Evolutionary conservation across 331 rosid genomes (phyloP).

Genomic region (Prunus yedoensis): DNA sequence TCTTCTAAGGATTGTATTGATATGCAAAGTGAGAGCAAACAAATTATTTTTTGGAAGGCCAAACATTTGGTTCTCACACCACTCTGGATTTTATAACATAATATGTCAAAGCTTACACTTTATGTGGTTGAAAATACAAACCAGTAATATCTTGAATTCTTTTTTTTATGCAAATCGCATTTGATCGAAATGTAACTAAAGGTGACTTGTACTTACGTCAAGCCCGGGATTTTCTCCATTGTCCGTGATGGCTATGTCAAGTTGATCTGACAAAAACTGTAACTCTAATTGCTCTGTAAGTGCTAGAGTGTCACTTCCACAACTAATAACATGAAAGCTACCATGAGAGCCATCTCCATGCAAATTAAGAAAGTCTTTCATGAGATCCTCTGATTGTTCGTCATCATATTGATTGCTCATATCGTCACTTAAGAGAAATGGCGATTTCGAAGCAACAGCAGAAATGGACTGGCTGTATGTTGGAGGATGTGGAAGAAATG

Average conservation of each 20-base stretch:
- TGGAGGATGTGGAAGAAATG: conserved; percentile 45
- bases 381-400: conserved; percentile 31
- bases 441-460: conserved; percentile 24
- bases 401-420: conserved; percentile 21
- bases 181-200: neutral
- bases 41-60: neutral
- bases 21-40: neutral
- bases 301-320: conserved; percentile 26
- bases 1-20: neutral
- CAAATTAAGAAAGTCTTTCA: conserved; percentile 36
- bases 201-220: conserved; percentile 32
- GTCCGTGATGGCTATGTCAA: conserved; percentile 42
- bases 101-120: neutral
- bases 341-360: conserved; percentile 27
- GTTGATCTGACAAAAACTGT: conserved; percentile 40
- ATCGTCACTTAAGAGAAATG: conserved; percentile 21
- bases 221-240: conserved; percentile 41
- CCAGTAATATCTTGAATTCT: neutral
- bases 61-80: neutral
- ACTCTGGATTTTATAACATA: neutral
- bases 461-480: conserved; percentile 28
- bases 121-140: neutral
- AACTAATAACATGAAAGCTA: conserved; percentile 23
- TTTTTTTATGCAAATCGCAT: neutral
- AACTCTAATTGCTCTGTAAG: conserved; percentile 36